These are phyloP conservation scores for Colletotrichum kahawae DNA, from an alignment of 2,329 filamentous ascomycete species.

Conservation along the genomic window DNA sequence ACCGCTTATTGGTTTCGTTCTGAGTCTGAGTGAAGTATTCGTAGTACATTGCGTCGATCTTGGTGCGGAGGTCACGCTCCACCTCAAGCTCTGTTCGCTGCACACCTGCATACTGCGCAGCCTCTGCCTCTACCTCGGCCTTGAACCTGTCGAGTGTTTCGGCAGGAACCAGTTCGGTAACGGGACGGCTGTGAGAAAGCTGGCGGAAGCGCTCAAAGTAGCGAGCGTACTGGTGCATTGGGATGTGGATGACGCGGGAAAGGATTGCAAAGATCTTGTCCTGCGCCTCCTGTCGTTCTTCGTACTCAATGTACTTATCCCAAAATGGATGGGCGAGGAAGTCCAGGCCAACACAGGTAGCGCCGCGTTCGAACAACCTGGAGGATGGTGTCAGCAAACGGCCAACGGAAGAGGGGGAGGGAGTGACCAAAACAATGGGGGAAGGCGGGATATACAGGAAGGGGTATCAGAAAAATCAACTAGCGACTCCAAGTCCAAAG, in stretches of 20 bases:
- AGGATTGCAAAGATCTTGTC: constrained; percentile 88
- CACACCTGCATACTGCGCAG: constrained; percentile 52
- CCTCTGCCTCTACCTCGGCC: constrained; percentile 73
- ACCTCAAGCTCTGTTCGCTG: constrained; percentile 76
- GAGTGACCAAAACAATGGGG: constrained; percentile 34
- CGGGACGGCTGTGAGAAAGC: constrained; percentile 73
- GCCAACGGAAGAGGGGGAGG: constrained; percentile 19
- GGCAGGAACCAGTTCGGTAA: constrained; percentile 73
- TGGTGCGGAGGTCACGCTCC: constrained; percentile 80
- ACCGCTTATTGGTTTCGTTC: constrained; percentile 87
- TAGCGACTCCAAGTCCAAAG: constrained; percentile 55
- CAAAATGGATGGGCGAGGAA: constrained; percentile 96
- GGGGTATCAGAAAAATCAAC: constrained; percentile 56
- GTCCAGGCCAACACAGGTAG: constrained; percentile 84
- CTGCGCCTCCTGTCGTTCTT: constrained; percentile 84
- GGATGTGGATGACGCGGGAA: constrained; percentile 82
- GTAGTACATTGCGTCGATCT: constrained; percentile 81
- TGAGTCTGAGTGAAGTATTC: constrained; percentile 83
- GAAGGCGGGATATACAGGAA: constrained; percentile 66
- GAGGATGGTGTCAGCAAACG: constrained; percentile 31
- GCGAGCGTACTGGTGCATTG: constrained; percentile 92
- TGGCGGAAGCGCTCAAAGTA: constrained; percentile 92
- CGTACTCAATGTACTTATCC: constrained; percentile 98
- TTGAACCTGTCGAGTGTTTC: constrained; percentile 73
- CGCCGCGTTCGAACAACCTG: constrained; percentile 92